Evolutionary conservation across 495 filamentous ascomycete genomes (phyloP).

Genomic region (Penicillium herquei): DNA sequence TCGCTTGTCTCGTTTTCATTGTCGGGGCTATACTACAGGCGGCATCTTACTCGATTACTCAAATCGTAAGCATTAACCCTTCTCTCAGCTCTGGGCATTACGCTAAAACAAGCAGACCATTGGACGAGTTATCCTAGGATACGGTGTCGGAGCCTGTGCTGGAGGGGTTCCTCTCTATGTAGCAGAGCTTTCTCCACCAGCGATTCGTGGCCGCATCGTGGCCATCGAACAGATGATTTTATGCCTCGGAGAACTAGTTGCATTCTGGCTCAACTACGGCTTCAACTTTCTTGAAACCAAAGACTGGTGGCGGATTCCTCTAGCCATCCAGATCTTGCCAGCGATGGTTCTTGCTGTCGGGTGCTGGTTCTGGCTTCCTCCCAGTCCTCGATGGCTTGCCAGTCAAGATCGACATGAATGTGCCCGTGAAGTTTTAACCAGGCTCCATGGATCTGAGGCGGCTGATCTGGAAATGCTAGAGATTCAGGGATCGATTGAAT

Average conservation of each 20-base stretch:
- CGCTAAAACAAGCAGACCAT: conserved; percentile 25
- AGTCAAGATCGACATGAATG: conserved; percentile 67
- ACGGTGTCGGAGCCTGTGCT: conserved; percentile 69
- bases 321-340: conserved; percentile 60
- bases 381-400: conserved; percentile 73
- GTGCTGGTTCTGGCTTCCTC: conserved; percentile 68
- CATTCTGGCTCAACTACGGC: conserved; percentile 73
- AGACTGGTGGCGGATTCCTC: conserved; percentile 64
- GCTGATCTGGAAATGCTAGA: conserved; percentile 75
- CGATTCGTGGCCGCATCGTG: conserved; percentile 64
- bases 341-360: conserved; percentile 58
- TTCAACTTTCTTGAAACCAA: conserved; percentile 47
- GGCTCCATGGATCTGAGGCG: conserved; percentile 51
- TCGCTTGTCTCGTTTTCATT: conserved; percentile 67
- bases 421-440: conserved; percentile 62
- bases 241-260: conserved; percentile 74
- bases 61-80: conserved; percentile 42
- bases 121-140: conserved; percentile 53
- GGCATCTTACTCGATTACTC: conserved; percentile 50
- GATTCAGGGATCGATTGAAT: conserved; percentile 70
- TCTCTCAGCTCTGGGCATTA: too few relatives aligned
- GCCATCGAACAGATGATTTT: conserved; percentile 69
- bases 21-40: conserved; percentile 69
- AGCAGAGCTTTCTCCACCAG: conserved; percentile 52
- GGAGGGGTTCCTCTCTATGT: conserved; percentile 71